Evolutionary conservation across 495 filamentous ascomycete genomes (phyloP), one percentile per base, ranked within the genome.

Genomic region (Talaromyces thailandensis): DNA sequence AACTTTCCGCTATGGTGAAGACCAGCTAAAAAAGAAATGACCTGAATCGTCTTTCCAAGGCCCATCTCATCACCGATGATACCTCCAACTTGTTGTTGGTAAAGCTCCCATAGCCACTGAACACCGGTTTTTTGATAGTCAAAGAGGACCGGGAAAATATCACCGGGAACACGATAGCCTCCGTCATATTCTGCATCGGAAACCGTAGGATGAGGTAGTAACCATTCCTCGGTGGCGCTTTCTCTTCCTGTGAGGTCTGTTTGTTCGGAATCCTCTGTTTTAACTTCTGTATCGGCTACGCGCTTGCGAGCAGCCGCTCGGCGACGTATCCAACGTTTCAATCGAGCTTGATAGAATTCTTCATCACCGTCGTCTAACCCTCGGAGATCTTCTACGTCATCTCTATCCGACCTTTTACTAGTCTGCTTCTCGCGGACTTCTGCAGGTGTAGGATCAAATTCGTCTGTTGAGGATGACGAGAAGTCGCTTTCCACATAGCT

Each of bases 31-130:
- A 96, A 96, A 0, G 93, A 86, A 56, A 98, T 96, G 56, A 91
- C 79, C 71, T 97, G 93, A 26, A 98, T 90, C 0, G 94, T 98
- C 73, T 98, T 98, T 11, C 94, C 94, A 14, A 98, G 80, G 0
- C 94, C 94, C 94, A 98, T 98, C 77, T 98, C 94, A 66, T 98
- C 94, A 6, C 92, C 94, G 56, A 98, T 82, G 61, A 98, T 98
- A 14, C 94, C 94, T 24, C 94, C 94, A 28, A 96, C 91, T 64
- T 88, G 81, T 70, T 96, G 90, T 48, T 84, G 79, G 70, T 96
- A 92, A 16, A 98, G 76, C 73, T 98, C 92, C 75, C 91, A 92
- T n/a, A 98, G 80, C 94, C 94, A 98, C 69, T 95, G 89, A 2
- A 98, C 92, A 14, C 93, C 90, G 2, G 91, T 95, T 69, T 93